A percentile compares a stretch with the other conserved stretches of the same genome.
phyloP scores from a whole-genome alignment of 2,329 filamentous ascomycete genomes.

The Ramularia endophylla region DNA sequence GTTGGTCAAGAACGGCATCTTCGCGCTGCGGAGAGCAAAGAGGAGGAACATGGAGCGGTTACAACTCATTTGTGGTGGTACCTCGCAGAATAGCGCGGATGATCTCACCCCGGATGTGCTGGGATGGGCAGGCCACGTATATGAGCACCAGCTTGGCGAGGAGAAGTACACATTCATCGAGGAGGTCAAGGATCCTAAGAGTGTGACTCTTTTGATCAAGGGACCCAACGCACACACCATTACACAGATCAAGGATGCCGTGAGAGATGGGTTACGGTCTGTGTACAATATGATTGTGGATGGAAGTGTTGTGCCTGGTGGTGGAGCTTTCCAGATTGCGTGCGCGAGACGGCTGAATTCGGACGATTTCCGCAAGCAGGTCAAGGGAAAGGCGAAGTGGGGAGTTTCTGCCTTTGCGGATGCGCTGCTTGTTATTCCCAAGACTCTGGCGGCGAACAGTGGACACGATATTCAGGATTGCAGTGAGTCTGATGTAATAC shows the following conservation, averaged over 20 bases:
- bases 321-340: conserved; percentile 91
- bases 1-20: conserved; percentile 94
- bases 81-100: conserved; percentile 92
- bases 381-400: conserved; percentile 98
- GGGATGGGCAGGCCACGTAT: conserved; percentile 93
- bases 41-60: conserved; percentile 98
- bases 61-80: conserved; percentile 87
- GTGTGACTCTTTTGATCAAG: conserved; percentile 95
- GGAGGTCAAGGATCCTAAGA: conserved; percentile 98
- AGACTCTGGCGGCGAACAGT: conserved; percentile 92
- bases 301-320: conserved; percentile 87
- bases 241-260: conserved; percentile 91
- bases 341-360: conserved; percentile 82
- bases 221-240: conserved; percentile 97
- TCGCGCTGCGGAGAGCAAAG: conserved; percentile 91
- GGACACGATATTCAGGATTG: conserved; percentile 97
- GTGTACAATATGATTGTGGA: conserved; percentile 99
- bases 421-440: conserved; percentile 90
- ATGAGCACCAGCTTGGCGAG: conserved; percentile 95
- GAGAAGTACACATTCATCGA: conserved; percentile 99
- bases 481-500: conserved; percentile 60
- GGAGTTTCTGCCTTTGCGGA: conserved; percentile 94
- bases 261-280: conserved; percentile 87
- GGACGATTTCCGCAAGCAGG: conserved; percentile 77
- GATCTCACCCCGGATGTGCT: conserved; percentile 82